These are phyloP conservation scores for Fusarium nematophilum DNA, from an alignment of 2,329 filamentous ascomycete species.

Conservation along the genomic window DNA sequence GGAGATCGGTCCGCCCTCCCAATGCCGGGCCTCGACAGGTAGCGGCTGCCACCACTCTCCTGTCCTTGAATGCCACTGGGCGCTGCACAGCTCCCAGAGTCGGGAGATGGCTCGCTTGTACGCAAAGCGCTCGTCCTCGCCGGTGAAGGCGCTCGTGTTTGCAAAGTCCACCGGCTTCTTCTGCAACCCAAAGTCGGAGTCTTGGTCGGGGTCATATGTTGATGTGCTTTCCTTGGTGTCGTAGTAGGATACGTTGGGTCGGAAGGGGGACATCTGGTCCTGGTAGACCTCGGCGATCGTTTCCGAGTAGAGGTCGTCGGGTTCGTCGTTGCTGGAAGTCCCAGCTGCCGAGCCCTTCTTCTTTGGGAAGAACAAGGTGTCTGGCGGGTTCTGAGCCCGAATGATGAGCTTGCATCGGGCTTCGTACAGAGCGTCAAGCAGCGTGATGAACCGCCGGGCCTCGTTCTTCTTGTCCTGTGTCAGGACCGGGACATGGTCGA, in stretches of 20 bases:
- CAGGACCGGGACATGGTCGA: conserved; percentile 76
- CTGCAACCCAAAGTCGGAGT: conserved; percentile 64
- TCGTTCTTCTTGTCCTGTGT: conserved; percentile 80
- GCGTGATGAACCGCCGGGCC: conserved; percentile 81
- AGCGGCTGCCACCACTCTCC: conserved; percentile 80
- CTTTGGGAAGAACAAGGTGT: conserved; percentile 83
- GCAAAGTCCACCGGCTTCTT: conserved; percentile 70
- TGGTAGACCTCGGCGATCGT: conserved; percentile 77
- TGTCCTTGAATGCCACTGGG: conserved; percentile 74
- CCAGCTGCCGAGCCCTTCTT: conserved; percentile 37
- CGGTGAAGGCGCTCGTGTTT: conserved; percentile 75
- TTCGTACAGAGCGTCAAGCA: conserved; percentile 85
- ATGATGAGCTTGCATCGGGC: conserved; percentile 81
- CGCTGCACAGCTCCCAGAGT: conserved; percentile 85
- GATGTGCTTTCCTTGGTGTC: conserved; percentile 57
- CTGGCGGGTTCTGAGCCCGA: conserved; percentile 73
- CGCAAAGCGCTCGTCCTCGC: conserved; percentile 84
- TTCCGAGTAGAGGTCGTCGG: conserved; percentile 56
- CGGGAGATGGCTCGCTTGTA: conserved; percentile 81
- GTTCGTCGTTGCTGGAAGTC: conserved; percentile 28
- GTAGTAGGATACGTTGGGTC: conserved; percentile 81
- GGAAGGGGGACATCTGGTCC: conserved; percentile 79
- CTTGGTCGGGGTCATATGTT: conserved; percentile 66
- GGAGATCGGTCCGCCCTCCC: conserved; percentile 63
- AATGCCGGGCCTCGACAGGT: conserved; percentile 70